A percentile compares a stretch with the other conserved stretches of the same genome.
These are phyloP conservation scores for Eutrema heterophyllum DNA, from an alignment of 345 rosid genomes.

Conservation along the genomic window DNA sequence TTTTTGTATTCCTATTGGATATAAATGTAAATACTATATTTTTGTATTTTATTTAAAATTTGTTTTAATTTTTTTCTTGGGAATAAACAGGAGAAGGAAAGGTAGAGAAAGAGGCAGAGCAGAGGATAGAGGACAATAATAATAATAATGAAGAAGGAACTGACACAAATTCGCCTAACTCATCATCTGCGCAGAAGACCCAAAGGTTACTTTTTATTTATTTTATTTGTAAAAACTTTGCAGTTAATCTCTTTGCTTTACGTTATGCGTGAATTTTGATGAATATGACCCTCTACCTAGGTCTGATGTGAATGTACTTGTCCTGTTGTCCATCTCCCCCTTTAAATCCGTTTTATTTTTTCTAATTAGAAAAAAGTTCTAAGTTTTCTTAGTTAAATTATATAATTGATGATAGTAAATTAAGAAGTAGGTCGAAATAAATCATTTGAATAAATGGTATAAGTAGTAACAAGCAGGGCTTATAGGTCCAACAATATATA, in stretches of 20 bases:
- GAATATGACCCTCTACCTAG: constrained; percentile 9
- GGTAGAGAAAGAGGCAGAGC: constrained; percentile 30
- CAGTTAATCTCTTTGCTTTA: not conserved
- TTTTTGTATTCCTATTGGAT: constrained; percentile 18
- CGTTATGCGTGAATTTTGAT: constrained; percentile 13
- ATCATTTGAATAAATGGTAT: not conserved
- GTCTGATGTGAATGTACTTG: constrained; percentile 1
- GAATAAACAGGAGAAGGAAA: constrained; percentile 27
- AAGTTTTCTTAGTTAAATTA: not conserved
- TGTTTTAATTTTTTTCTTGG: not conserved
- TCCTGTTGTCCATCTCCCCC: not conserved
- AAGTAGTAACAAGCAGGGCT: not conserved
- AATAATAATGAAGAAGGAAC: constrained; percentile 24
- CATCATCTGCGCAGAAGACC: constrained; percentile 29
- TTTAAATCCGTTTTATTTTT: not conserved
- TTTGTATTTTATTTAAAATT: constrained; percentile 1
- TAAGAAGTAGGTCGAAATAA: not conserved
- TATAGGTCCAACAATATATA: constrained; percentile 2
- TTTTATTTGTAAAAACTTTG: not conserved
- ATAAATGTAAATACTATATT: constrained; percentile 20
- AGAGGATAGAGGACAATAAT: constrained; percentile 25
- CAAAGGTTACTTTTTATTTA: constrained; percentile 18
- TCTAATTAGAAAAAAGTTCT: not conserved
- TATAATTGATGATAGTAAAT: not conserved
- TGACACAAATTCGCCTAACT: constrained; percentile 34